Base-by-base conservation (phyloP, 2,329 filamentous ascomycete genomes). In the Colletotrichum sp. region DNA sequence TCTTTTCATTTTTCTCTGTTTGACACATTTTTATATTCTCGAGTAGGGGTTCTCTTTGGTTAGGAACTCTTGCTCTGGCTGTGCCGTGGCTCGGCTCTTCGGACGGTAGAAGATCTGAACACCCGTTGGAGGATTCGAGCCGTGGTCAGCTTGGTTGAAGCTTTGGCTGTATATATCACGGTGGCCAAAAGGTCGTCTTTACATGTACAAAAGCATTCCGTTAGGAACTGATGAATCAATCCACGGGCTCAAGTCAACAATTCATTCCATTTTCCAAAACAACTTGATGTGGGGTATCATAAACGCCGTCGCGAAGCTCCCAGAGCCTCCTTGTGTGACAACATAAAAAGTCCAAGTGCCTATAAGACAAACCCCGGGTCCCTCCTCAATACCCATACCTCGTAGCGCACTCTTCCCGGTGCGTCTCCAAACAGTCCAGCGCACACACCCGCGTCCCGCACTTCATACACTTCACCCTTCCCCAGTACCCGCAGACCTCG, bases 401-500 rank as follows among this genome's bases (percentile, higher is more conserved):
- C 72, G 91, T 89, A 75, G 94, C 88, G 77, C 92, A 93, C 78
- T 93, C 93, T 82, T 94, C 93, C 68, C 91, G 89, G 81, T 96
- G 94, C 75, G 89, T 87, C 79, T 91, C 91, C 78, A 95, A 87
- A 79, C 94, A 96, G 73, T 94, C 92, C 77, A 96, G 82, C 51
- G 93, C 93, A 81, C 94, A 96, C n/a, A 94, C 91, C 78, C 92
- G 88, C 59, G 90, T 90, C n/a, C 93, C 93, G 83, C 94, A 96
- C 85, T 93, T 94, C 81, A 92, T 89, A 84, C 94, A 96, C 82
- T 89, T 90, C 59, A 95, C 92, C 54, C 92, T 86, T 3, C 94
- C 94, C 94, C 94, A 96, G 83, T 95, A 96, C 16, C 94, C 94
- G 80, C 94, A 96, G 36, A 95, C 91, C 80, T 93, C 93, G 83